Evolutionary conservation across 2,329 filamentous ascomycete genomes (phyloP).

Genomic region (Ceratocystis smalleyi): DNA sequence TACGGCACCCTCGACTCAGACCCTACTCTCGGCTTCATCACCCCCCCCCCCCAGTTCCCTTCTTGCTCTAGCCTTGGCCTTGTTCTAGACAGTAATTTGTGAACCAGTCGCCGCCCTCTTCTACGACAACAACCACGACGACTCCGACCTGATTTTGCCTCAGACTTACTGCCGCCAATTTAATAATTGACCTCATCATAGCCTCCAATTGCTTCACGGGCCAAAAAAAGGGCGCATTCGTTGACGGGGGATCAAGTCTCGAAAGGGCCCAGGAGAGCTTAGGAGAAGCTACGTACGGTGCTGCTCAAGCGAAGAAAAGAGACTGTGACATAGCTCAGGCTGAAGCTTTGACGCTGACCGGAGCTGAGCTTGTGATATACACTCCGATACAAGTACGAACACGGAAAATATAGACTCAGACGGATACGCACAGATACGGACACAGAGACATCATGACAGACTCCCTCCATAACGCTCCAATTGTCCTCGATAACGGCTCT

Average conservation of each 20-base stretch:
- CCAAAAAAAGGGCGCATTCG: no score
- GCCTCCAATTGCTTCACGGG: background rate
- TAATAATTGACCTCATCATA: background rate
- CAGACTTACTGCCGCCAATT: background rate
- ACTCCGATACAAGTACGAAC: background rate
- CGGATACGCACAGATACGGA: slow-evolving; percentile 6
- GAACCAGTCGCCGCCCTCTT: no score
- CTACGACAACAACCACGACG: no score
- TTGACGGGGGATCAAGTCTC: no score
- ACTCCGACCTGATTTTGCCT: no score
- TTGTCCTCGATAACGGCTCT: slow-evolving; percentile 97
- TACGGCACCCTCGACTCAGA: background rate
- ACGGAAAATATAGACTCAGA: background rate
- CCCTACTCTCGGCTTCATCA: background rate
- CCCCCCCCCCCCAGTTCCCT: background rate
- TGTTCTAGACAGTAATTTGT: no score
- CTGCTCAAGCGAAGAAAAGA: background rate
- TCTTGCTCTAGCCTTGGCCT: no score
- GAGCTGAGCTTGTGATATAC: background rate
- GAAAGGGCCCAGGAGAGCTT: no score
- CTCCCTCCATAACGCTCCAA: slow-evolving; percentile 83
- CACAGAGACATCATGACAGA: slow-evolving; percentile 33
- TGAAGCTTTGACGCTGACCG: background rate
- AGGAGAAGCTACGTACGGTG: background rate
- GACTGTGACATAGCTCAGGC: background rate